phyloP scores from a whole-genome alignment of 495 filamentous ascomycete species.

The Cairneyella variabilis region DNA sequence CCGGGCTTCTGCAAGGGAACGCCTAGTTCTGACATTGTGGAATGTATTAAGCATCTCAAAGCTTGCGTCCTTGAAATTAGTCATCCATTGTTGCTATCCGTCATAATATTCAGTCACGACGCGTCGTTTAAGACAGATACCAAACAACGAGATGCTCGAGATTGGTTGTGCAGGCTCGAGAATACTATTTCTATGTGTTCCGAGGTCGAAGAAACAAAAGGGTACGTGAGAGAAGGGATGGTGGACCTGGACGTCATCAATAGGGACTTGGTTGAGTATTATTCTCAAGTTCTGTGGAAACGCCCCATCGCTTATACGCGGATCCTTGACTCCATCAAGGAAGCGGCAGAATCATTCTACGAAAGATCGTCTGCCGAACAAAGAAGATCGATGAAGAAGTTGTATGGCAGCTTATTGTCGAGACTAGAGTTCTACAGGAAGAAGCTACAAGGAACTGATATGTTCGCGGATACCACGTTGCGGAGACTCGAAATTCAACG shows the following conservation, averaged over 20 bases:
- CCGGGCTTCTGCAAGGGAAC: constrained; percentile 52
- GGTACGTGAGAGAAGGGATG: constrained; percentile 38
- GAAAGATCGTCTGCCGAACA: constrained; percentile 4
- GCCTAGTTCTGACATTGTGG: constrained; percentile 40
- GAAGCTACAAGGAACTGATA: constrained; percentile 50
- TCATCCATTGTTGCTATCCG: constrained; percentile 48
- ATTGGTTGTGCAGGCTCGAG: constrained; percentile 50
- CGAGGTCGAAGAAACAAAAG: too few relatives aligned
- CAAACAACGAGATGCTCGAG: constrained; percentile 50
- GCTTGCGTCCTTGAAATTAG: constrained; percentile 37
- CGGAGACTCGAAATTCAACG: constrained; percentile 47
- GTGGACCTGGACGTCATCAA: constrained; percentile 51
- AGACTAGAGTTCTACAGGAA: constrained; percentile 49
- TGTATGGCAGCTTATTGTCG: constrained; percentile 39
- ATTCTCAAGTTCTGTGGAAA: constrained; percentile 52
- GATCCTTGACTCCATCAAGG: constrained; percentile 39
- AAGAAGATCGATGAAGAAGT: constrained; percentile 23
- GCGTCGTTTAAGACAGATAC: constrained; percentile 40
- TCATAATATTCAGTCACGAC: constrained; percentile 48
- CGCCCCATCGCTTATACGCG: constrained; percentile 51
- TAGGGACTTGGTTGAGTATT: constrained; percentile 51
- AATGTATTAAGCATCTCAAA: constrained; percentile 38
- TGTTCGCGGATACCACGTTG: constrained; percentile 48
- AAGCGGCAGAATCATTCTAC: constrained; percentile 37
- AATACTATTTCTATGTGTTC: constrained; percentile 49